Evolutionary conservation across 805 yeast species (phyloP), one percentile per base, ranked within the genome.

Genomic region (Metschnikowia henanensis): DNA sequence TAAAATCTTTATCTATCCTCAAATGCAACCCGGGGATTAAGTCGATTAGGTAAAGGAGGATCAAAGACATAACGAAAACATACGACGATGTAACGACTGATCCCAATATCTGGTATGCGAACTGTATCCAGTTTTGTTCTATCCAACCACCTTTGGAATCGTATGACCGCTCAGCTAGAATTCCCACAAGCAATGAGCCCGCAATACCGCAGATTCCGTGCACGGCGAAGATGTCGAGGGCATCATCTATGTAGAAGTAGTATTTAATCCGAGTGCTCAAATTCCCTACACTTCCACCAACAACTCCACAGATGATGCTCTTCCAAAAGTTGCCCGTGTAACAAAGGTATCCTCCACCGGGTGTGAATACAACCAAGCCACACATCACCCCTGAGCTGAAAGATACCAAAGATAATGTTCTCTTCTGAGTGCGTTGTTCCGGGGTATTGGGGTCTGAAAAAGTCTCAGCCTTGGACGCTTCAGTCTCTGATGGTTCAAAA

Each of bases 171-270:
- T 64, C 64, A 15, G 74, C 72, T 53, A 71, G 68, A 1, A 71
- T 59, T 0, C 76, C 75, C 1, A 72, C 69, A 28, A 71, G 52
- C 10, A 71, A 29, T 2, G 72, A 66, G 0, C 76, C 76, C 3
- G 61, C 62, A 22, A 68, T 60, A 0, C 76, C 76, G 19, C 70
- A 65, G 5, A 69, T 56, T 0, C 75, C 75, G 51, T 71, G 76
- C 30, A 71, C 61, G 6, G 76, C 75, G 53, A 70, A 70, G 4
- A 70, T 57, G 50, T 71, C 76, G 31, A 70, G 61, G 1, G 73
- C 69, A 52, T 71, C 76, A 48, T 71, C 76, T n/a, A 70, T 61
- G 3, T 51, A 35, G 34, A 70, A 57, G 46, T 51, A 66, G 49
- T 65, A 71, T 49, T 71, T 71, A 41, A 71, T 54, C 32, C 75